A percentile compares a stretch with the other conserved stretches of the same genome.
Conservation (phyloP, 495 filamentous ascomycete species). For the Aspergillus coremiiformis region DNA sequence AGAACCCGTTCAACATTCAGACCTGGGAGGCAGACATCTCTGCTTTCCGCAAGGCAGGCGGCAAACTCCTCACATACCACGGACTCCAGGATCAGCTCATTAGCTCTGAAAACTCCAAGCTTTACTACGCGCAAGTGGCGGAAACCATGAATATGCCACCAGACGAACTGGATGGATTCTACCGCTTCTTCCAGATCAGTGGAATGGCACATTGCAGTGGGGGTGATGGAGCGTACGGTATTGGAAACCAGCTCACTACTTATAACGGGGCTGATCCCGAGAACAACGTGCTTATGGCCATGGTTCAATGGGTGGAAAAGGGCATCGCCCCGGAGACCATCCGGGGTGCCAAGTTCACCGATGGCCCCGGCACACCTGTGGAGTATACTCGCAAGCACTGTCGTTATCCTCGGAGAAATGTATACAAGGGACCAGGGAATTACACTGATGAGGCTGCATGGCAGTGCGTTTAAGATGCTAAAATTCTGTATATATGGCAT, state of each 20-base stretch:
- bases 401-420: constrained; percentile 32
- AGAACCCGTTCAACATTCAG: constrained; percentile 43
- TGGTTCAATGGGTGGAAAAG: constrained; percentile 57
- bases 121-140: constrained; percentile 39
- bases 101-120: constrained; percentile 35
- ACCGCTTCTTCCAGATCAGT: constrained; percentile 53
- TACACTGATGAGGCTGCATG: constrained; percentile 37
- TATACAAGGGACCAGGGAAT: constrained; percentile 31
- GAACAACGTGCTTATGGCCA: constrained; percentile 45
- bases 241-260: constrained; percentile 38
- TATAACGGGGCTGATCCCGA: constrained; percentile 26
- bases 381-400: constrained; percentile 38
- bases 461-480: constrained; percentile 25
- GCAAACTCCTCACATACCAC: constrained; percentile 47
- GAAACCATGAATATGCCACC: constrained; percentile 36
- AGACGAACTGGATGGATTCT: constrained; percentile 46
- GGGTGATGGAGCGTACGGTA: constrained; percentile 48
- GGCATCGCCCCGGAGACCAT: constrained; percentile 48
- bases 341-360: constrained; percentile 44
- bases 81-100: constrained; percentile 42
- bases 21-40: constrained; percentile 45
- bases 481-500: not conserved
- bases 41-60: constrained; percentile 32
- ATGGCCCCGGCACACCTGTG: constrained; percentile 28
- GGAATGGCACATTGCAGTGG: constrained; percentile 48